A percentile compares a stretch with the other conserved stretches of the same genome.
Evolutionary conservation across 108 stramenopile genomes (phyloP).

Genomic region (Discostella stelligeroides): DNA sequence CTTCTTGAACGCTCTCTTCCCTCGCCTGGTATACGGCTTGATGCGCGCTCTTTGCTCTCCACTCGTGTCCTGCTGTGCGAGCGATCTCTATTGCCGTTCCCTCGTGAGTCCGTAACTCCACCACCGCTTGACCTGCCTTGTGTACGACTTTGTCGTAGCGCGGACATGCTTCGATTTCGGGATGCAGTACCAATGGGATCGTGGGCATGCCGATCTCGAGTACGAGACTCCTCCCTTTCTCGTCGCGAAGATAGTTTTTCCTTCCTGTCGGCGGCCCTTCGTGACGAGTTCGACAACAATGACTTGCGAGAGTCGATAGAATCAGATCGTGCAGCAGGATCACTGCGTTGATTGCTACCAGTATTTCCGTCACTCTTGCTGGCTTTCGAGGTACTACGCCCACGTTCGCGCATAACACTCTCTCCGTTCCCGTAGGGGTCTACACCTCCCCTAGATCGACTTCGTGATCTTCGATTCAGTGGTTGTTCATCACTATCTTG

Average conservation of each 20-base stretch:
- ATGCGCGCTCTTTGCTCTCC: conserved; percentile 1
- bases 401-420: conserved; percentile 3
- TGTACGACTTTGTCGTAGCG: neutral
- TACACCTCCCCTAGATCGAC: neutral
- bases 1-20: too few species aligned
- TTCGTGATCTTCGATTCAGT: neutral
- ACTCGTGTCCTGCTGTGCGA: conserved; percentile 16
- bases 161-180: conserved; percentile 29
- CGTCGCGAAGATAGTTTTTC: too few species aligned
- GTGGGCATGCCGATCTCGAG: neutral
- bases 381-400: conserved; percentile 13
- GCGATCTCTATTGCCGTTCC: conserved; percentile 2
- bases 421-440: neutral
- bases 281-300: conserved; percentile 8
- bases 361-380: neutral
- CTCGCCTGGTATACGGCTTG: neutral
- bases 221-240: conserved; percentile 9
- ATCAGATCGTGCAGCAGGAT: neutral
- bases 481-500: neutral
- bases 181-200: neutral
- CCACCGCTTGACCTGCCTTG: neutral
- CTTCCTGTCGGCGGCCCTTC: neutral
- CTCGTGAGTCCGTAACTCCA: neutral
- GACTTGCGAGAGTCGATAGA: conserved; percentile 21
- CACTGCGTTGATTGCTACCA: neutral